Evolutionary conservation across 441 rosid species (phyloP).

Genomic region (Jatropha podagrica): DNA sequence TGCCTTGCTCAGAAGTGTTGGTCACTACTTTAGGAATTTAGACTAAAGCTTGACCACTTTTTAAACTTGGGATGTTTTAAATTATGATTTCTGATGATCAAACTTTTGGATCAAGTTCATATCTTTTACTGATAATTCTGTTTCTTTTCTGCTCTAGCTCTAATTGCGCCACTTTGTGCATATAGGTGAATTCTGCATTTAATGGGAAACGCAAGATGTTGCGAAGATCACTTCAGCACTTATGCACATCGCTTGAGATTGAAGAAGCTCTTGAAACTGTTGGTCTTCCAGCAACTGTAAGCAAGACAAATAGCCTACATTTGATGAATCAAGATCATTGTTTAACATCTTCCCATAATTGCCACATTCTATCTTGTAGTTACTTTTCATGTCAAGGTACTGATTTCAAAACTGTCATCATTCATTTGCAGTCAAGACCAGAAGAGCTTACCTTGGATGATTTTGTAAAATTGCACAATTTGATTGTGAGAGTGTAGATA

Average conservation of each 20-base stretch:
- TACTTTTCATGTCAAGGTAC: background rate
- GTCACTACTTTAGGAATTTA: background rate
- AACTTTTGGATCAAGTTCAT: background rate
- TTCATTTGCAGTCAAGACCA: slow-evolving; percentile 73
- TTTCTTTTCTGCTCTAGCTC: background rate
- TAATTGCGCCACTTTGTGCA: background rate
- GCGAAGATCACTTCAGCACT: slow-evolving; percentile 80
- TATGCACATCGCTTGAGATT: slow-evolving; percentile 59
- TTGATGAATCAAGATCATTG: background rate
- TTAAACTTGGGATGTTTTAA: background rate
- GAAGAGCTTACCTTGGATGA: slow-evolving; percentile 85
- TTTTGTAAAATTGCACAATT: slow-evolving; percentile 76
- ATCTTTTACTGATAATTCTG: background rate
- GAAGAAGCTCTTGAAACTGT: slow-evolving; percentile 66
- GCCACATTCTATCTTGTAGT: background rate
- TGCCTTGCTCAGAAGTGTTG: background rate
- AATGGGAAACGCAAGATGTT: slow-evolving; percentile 91
- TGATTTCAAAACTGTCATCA: background rate
- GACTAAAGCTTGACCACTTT: background rate
- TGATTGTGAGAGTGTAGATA: slow-evolving; percentile 28
- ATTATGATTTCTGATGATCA: background rate
- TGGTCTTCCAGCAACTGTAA: slow-evolving; percentile 73
- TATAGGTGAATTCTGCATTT: slow-evolving; percentile 87
- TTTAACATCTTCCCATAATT: background rate
- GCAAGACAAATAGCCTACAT: slow-evolving; percentile 19